A percentile compares a stretch with the other conserved stretches of the same genome.
Evolutionary conservation across 768 basidiomycete species (phyloP).

Genomic region (Lentinula boryana): DNA sequence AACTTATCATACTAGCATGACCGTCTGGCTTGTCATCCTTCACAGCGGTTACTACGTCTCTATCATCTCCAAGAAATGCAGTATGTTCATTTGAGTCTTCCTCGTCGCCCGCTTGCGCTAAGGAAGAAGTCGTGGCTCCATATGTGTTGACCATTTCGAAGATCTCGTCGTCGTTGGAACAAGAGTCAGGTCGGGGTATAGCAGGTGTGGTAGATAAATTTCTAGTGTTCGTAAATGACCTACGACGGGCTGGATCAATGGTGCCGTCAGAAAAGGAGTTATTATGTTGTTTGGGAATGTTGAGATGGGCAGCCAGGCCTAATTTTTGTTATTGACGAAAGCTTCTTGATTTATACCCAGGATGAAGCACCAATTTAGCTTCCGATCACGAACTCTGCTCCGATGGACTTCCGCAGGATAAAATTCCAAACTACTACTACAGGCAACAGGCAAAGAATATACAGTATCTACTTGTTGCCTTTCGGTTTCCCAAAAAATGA

Average conservation of each 20-base stretch:
- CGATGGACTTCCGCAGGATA: too few species aligned
- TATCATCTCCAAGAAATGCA: constrained; percentile 51
- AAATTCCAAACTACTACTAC: too few species aligned
- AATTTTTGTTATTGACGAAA: neutral
- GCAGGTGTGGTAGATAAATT: neutral
- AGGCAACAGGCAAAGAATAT: too few species aligned
- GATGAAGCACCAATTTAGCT: neutral
- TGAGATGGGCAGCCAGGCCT: constrained; percentile 1
- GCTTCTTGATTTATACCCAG: neutral
- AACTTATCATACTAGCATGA: constrained; percentile 61
- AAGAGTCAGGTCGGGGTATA: neutral
- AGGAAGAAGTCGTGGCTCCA: constrained; percentile 38
- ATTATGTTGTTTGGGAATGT: neutral
- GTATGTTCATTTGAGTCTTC: constrained; percentile 39
- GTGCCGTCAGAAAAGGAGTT: neutral
- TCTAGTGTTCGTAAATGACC: neutral
- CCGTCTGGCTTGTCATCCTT: constrained; percentile 40
- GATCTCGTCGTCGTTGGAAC: neutral
- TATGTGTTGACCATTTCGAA: constrained; percentile 71
- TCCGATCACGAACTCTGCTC: neutral
- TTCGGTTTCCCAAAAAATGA: constrained; percentile 32
- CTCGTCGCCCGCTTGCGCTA: constrained; percentile 21
- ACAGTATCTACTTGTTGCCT: constrained; percentile 1
- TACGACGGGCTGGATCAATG: neutral
- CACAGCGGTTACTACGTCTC: constrained; percentile 14